phyloP scores from a whole-genome alignment of 306 rosid genomes.

The Parietaria judaica region DNA sequence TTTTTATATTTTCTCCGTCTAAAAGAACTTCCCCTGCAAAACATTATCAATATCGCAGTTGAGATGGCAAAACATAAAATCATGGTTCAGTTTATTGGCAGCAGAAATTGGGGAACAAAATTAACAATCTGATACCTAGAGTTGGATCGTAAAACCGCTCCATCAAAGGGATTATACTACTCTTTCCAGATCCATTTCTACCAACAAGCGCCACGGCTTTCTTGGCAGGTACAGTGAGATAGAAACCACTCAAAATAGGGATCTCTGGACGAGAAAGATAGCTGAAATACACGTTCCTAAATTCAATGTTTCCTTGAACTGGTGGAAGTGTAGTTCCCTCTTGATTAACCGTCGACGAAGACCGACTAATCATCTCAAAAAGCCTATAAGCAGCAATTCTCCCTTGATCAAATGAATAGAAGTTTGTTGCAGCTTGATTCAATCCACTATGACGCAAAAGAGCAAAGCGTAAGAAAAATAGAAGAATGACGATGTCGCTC shows the following conservation, averaged over 20 bases:
- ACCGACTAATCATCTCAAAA: conserved; percentile 98
- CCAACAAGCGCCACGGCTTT: conserved; percentile 99
- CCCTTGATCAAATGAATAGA: conserved; percentile 99
- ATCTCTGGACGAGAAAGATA: conserved; percentile 99
- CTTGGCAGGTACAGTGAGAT: conserved; percentile 97
- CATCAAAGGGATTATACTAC: conserved; percentile 99
- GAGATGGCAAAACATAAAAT: conserved; percentile 15
- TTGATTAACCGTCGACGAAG: conserved; percentile 72
- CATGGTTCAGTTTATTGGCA: neutral
- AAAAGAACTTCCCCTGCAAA: conserved; percentile 98
- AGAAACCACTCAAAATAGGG: conserved; percentile 97
- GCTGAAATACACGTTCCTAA: conserved; percentile 95
- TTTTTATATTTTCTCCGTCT: conserved; percentile 96
- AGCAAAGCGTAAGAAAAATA: conserved; percentile 18
- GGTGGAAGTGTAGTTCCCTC: conserved; percentile 65
- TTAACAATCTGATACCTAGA: conserved; percentile 44
- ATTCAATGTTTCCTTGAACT: conserved; percentile 95
- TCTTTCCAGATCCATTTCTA: conserved; percentile 97
- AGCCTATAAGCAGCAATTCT: conserved; percentile 98
- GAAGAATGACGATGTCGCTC: conserved; percentile 15
- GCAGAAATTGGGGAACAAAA: neutral
- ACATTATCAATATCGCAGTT: conserved; percentile 7
- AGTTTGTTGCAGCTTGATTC: conserved; percentile 98
- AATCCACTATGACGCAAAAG: conserved; percentile 53
- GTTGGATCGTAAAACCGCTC: conserved; percentile 99